phyloP scores from a whole-genome alignment of 2,329 filamentous ascomycete genomes.

The Exophiala dermatitidis region DNA sequence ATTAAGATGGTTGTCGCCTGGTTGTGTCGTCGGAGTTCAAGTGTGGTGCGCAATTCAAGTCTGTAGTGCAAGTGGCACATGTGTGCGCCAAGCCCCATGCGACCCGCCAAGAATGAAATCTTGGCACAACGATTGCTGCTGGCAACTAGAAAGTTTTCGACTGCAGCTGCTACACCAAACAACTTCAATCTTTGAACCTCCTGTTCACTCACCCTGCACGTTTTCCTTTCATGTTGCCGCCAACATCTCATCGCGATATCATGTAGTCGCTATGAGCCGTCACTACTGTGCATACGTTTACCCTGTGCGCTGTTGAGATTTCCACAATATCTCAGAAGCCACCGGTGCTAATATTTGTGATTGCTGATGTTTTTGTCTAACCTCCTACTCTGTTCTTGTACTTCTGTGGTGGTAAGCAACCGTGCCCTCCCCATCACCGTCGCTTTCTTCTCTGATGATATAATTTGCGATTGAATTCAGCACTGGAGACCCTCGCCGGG shows the following conservation, averaged over 20 bases:
- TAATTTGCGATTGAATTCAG: slow-evolving; percentile 98
- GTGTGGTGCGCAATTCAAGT: not conserved
- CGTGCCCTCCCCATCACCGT: slow-evolving; percentile 1
- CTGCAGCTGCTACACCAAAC: not conserved
- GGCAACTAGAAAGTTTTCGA: not conserved
- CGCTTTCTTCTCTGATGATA: slow-evolving; percentile 64
- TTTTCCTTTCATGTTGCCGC: not conserved
- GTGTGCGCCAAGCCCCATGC: slow-evolving; percentile 10
- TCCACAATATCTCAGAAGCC: too few relatives aligned
- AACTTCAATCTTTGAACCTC: not conserved
- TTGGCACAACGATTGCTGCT: not conserved
- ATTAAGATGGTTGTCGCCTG: slow-evolving; percentile 8
- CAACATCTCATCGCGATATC: too few relatives aligned
- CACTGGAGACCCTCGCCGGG: slow-evolving; percentile 84
- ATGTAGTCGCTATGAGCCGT: too few relatives aligned
- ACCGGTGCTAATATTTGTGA: too few relatives aligned
- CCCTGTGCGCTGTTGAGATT: too few relatives aligned
- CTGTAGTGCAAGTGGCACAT: not conserved
- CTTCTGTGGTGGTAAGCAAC: slow-evolving; percentile 21
- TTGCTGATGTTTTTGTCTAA: not conserved
- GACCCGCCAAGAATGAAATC: slow-evolving; percentile 4
- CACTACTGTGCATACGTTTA: too few relatives aligned
- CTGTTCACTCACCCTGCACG: not conserved
- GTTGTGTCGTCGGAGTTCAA: not conserved
- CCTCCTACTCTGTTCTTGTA: not conserved